Percentiles rank a stretch among this genome's conserved stretches.
These are phyloP conservation scores for Lactifluus echinatus DNA, from an alignment of 768 basidiomycete genomes.

Conservation along the genomic window DNA sequence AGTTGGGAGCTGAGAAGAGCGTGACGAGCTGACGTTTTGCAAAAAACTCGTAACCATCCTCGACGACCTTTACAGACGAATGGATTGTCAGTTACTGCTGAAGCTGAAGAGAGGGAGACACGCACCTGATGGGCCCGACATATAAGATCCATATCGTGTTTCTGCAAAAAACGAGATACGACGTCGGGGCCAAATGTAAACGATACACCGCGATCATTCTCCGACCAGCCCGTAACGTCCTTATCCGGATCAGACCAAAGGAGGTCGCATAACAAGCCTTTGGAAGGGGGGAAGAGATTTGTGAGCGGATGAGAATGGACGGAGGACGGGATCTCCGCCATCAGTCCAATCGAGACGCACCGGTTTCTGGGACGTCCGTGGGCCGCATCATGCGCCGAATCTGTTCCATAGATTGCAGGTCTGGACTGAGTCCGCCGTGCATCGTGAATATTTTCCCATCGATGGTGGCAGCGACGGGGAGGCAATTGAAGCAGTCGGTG, in stretches of 20 bases:
- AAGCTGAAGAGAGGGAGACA: too few species aligned
- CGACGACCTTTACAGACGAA: conserved; percentile 64
- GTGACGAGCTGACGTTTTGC: conserved; percentile 96
- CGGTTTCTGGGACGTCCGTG: conserved; percentile 97
- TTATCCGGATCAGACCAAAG: conserved; percentile 99
- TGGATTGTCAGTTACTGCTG: too few species aligned
- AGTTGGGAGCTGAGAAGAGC: conserved; percentile 92
- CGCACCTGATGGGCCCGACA: conserved; percentile 94
- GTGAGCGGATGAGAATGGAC: background rate
- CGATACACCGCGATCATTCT: conserved; percentile 96
- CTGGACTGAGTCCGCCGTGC: conserved; percentile 95
- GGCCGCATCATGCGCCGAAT: conserved; percentile 97
- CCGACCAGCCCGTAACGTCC: conserved; percentile 97
- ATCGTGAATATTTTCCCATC: conserved; percentile 99
- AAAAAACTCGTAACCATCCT: conserved; percentile 99
- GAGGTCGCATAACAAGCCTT: conserved; percentile 89
- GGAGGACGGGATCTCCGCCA: too few species aligned
- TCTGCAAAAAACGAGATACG: conserved; percentile 93
- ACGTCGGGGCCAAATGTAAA: conserved; percentile 99
- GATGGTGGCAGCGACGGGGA: conserved; percentile 97
- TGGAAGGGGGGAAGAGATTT: background rate
- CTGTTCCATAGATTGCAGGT: conserved; percentile 98
- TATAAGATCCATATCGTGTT: conserved; percentile 98
- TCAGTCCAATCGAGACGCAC: too few species aligned
- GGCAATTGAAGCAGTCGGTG: conserved; percentile 98